Base-by-base conservation (phyloP, 1,139 yeast genomes). In the Blastobotrys apis region DNA sequence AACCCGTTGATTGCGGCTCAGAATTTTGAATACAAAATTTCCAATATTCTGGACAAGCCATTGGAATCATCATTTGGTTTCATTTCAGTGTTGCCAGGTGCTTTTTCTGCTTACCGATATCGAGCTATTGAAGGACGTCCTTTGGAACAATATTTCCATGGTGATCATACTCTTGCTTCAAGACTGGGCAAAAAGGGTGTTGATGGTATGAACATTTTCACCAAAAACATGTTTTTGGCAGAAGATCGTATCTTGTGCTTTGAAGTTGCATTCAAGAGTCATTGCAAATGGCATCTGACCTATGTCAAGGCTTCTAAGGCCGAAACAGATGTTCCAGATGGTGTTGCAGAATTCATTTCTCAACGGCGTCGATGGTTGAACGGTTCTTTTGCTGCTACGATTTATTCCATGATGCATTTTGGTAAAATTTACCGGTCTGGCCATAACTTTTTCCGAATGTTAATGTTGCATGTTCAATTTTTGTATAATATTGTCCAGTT, bases 281-380 rank as follows among this genome's bases (percentile, higher is more conserved):
- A 77, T 46, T 82, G 82, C 49, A 81, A 80, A 49, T 90, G 97
- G 97, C 85, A 87, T 33, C 70, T 90, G 57, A 82, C 81, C 52
- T 90, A 87, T 59, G 94, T 90, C 56, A 84, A 87, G 64, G 83
- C 80, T 66, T 94, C 97, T 0, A 82, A 84, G 47, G 97, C 96
- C 20, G 95, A 90, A 56, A 90, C 97, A 1, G 97, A 90, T 74
- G 97, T 90, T 40, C 97, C 97, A 3, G 94, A 85, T 57, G 73
- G 81, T 5, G 75, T 90, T 43, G 78, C 94, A 1, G 96, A 88
- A 63, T 86, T 88, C 56, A 80, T 88, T 42, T 78, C 92, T 3
- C 97, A 88, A 64, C 81, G 97, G 71, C 78, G 97, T 66, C 81
- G 97, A 67, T 88, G 97, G 97, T 74, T 88, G 50, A 90, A 90